phyloP scores from a whole-genome alignment of 495 filamentous ascomycete species.

The Xylaria sp. region DNA sequence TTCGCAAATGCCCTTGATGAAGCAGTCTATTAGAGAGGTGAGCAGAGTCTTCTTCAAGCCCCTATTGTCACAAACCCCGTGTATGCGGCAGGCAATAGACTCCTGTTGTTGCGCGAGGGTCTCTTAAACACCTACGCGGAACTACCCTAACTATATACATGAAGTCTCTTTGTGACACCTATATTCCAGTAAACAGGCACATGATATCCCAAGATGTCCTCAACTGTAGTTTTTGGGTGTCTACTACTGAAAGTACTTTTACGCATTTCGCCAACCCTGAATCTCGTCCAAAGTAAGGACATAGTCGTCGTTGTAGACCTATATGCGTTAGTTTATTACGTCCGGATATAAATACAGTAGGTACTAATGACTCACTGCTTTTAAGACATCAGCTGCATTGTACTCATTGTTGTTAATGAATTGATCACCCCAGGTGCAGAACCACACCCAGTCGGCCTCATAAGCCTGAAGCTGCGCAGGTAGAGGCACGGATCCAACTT shows the following conservation, averaged over 20 bases:
- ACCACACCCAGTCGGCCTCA: constrained; percentile 55
- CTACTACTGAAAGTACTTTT: background rate
- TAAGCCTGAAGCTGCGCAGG: constrained; percentile 51
- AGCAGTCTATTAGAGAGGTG: too few relatives aligned
- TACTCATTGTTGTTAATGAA: constrained; percentile 42
- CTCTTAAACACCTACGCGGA: too few relatives aligned
- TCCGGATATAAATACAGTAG: too few relatives aligned
- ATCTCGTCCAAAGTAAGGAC: background rate
- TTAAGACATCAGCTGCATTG: constrained; percentile 37
- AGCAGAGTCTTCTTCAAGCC: too few relatives aligned
- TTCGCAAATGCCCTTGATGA: too few relatives aligned
- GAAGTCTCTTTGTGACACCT: background rate
- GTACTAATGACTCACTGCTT: background rate
- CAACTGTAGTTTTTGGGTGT: background rate
- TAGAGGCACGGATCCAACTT: constrained; percentile 54
- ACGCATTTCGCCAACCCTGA: background rate
- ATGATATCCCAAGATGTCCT: background rate
- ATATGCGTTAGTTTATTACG: background rate
- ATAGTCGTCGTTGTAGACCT: background rate
- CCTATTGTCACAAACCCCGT: too few relatives aligned
- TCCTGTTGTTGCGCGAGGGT: too few relatives aligned
- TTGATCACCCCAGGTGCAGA: constrained; percentile 51
- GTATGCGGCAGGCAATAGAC: too few relatives aligned
- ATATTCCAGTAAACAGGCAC: background rate
- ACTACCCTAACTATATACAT: too few relatives aligned